Evolutionary conservation across 495 filamentous ascomycete genomes (phyloP).

Genomic region (Pyrenopolyporus hunteri): DNA sequence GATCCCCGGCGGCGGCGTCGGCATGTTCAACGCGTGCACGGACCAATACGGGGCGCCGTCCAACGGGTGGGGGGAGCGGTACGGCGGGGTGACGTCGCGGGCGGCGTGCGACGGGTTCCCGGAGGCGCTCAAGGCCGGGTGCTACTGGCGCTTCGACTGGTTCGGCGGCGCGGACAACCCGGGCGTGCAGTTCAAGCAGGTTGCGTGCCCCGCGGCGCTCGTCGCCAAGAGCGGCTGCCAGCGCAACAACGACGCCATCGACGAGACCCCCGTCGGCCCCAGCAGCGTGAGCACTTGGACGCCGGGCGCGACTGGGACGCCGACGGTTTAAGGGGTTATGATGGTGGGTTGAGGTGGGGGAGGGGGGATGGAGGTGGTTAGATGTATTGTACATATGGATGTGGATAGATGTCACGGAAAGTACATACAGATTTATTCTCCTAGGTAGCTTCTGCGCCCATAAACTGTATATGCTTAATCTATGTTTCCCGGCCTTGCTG

Average conservation of each 20-base stretch:
- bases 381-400: neutral
- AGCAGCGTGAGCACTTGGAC: no score
- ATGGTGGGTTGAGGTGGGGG: neutral
- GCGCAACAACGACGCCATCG: slow-evolving; percentile 42
- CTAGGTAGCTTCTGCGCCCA: no score
- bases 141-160: slow-evolving; percentile 74
- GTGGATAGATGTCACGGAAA: slow-evolving; percentile 1
- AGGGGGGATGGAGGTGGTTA: neutral
- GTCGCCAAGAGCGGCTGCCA: slow-evolving; percentile 58
- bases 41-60: slow-evolving; percentile 64
- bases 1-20: slow-evolving; percentile 73
- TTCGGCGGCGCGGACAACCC: slow-evolving; percentile 68
- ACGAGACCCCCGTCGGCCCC: slow-evolving; percentile 47
- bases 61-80: slow-evolving; percentile 65
- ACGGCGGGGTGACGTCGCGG: slow-evolving; percentile 63
- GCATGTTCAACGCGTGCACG: slow-evolving; percentile 68
- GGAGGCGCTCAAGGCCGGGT: slow-evolving; percentile 62
- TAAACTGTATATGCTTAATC: no score
- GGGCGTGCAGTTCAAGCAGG: slow-evolving; percentile 58
- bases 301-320: no score
- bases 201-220: slow-evolving; percentile 65
- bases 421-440: slow-evolving; percentile 14
- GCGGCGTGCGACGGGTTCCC: slow-evolving; percentile 63
- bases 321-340: slow-evolving; percentile 6
- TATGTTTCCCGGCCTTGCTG: no score